Evolutionary conservation across 2,329 filamentous ascomycete genomes (phyloP).

Genomic region (Exophiala aquamarina): DNA sequence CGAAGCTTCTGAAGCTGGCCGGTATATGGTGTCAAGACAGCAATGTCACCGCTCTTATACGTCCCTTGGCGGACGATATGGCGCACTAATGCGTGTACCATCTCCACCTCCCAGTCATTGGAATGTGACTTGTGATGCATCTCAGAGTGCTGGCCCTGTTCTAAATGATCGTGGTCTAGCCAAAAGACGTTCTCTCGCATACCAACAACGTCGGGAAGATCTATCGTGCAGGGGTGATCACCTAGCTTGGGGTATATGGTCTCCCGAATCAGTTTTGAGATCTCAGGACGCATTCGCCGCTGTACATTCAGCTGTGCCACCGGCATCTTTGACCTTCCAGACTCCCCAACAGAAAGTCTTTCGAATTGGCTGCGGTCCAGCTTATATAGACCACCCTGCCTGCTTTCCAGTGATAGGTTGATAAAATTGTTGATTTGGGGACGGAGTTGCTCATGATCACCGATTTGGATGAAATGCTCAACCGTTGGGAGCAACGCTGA

Average conservation of each 20-base stretch:
- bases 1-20: constrained; percentile 64
- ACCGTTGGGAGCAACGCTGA: constrained; percentile 57
- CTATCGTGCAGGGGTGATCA: constrained; percentile 53
- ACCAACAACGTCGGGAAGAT: constrained; percentile 53
- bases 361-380: constrained; percentile 70
- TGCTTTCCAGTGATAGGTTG: constrained; percentile 61
- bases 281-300: constrained; percentile 68
- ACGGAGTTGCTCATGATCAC: constrained; percentile 71
- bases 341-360: constrained; percentile 58
- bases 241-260: constrained; percentile 63
- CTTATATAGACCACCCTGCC: constrained; percentile 63
- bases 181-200: constrained; percentile 64
- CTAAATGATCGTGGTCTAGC: constrained; percentile 60
- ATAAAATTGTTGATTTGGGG: constrained; percentile 67
- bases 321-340: no score
- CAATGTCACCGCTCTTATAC: constrained; percentile 65
- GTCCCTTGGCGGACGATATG: constrained; percentile 71
- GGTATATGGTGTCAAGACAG: constrained; percentile 71
- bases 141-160: constrained; percentile 57
- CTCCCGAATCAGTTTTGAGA: constrained; percentile 58
- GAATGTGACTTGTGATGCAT: constrained; percentile 57
- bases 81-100: constrained; percentile 64
- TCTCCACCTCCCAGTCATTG: constrained; percentile 65
- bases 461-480: constrained; percentile 68
- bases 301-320: constrained; percentile 60